Evolutionary conservation across 2,329 filamentous ascomycete genomes (phyloP), one percentile per base, ranked within the genome.

Genomic region (Elsinoe necatrix): DNA sequence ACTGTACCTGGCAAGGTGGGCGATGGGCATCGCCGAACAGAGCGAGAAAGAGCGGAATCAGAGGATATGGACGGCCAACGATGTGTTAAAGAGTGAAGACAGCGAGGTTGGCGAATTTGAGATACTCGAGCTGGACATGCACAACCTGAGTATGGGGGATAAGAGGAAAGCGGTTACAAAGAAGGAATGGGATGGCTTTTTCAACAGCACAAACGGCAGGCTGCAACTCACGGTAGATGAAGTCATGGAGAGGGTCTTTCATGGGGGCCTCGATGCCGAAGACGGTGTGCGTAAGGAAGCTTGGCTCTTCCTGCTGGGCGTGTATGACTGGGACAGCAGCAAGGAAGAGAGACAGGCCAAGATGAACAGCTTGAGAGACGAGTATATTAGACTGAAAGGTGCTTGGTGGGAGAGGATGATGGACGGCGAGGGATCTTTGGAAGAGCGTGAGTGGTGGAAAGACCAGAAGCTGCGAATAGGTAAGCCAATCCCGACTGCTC

Each of bases 21-120:
- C 93, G 1, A 97, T 98, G 93, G 90, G 90, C 6, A 95, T 98
- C 61, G 91, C 93, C 0, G 95, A 98, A 69, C 93, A 98, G 73
- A 92, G 91, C 65, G 93, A 98, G 67, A 80, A 84, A 37, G 93
- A 98, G 64, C 78, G 86, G 21, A 87, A 84, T 54, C 86, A 91
- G 69, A 79, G 91, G 47, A 91, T 95, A 66, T 98, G 90, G 87
- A 96, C 91, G 0, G 92, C 89, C 0, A 85, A 84, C 61, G 93
- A 98, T 72, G 86, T 96, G 3, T 77, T 97, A 65, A 91, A 95
- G 65, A 86, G 95, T 69, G 95, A 98, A 68, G 87, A 96, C 62
- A 96, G 89, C 27, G 89, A 90, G 59, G 88, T 98, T 0, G 95
- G 93, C 5, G 90, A 96, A 61, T 98, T 98, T 67, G 93, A 98